Evolutionary conservation across 2,329 filamentous ascomycete genomes (phyloP).

Genomic region (Trichoderma sp.): DNA sequence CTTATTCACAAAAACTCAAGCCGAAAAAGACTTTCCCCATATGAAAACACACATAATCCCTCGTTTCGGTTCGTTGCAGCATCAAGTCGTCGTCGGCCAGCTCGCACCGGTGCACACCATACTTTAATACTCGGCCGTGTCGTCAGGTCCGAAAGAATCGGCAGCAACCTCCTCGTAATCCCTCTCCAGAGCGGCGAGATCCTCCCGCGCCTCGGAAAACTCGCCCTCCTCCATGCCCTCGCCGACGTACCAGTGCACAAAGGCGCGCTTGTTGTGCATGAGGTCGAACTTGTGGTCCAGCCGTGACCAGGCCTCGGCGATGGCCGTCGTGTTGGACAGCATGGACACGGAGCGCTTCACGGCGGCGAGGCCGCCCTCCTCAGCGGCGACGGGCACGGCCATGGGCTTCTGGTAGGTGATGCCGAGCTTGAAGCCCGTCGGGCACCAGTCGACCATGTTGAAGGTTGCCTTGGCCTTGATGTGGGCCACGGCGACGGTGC

Average conservation of each 20-base stretch:
- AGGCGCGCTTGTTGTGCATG: constrained; percentile 77
- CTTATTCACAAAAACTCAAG: constrained; percentile 23
- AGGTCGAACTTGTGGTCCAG: constrained; percentile 76
- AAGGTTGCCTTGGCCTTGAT: constrained; percentile 73
- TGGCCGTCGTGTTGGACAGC: constrained; percentile 75
- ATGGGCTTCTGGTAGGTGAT: constrained; percentile 74
- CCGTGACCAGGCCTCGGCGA: constrained; percentile 72
- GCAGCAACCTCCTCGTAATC: constrained; percentile 84
- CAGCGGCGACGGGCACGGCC: constrained; percentile 56
- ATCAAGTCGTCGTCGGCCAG: background rate
- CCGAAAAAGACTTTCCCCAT: background rate
- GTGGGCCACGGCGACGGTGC: constrained; percentile 65
- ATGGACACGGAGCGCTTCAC: constrained; percentile 68
- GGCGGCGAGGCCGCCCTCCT: constrained; percentile 61
- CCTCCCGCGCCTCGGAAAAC: constrained; percentile 84
- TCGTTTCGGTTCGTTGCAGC: background rate
- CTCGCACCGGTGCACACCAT: background rate
- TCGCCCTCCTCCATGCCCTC: constrained; percentile 93
- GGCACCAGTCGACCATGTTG: constrained; percentile 76
- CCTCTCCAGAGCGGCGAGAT: constrained; percentile 81
- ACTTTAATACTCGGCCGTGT: constrained; percentile 75
- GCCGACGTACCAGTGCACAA: constrained; percentile 80
- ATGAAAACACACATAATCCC: constrained; percentile 2
- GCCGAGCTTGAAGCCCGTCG: constrained; percentile 74
- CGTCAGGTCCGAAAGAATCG: constrained; percentile 68